Evolutionary conservation across 148 eudicot species (phyloP).

Genomic region (Cornus controversa): DNA sequence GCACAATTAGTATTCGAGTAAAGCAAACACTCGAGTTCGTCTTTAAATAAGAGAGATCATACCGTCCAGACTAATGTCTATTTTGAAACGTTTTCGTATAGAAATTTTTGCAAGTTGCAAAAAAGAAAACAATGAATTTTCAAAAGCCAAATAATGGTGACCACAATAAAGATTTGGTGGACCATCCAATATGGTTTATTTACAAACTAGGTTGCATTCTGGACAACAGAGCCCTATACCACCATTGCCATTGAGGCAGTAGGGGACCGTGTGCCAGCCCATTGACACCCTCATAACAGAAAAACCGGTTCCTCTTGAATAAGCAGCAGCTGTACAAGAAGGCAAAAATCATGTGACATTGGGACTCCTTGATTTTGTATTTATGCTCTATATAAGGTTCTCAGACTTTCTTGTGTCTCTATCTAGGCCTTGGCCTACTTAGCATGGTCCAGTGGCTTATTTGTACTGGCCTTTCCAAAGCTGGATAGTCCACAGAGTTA

Average conservation of each 20-base stretch:
- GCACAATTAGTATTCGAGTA: too few species aligned
- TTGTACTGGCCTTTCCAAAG: neutral
- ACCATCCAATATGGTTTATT: too few species aligned
- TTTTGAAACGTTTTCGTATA: too few species aligned
- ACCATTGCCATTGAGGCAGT: neutral
- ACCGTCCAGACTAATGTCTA: too few species aligned
- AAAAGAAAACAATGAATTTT: too few species aligned
- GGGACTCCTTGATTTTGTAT: neutral
- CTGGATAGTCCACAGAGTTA: neutral
- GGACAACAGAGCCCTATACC: neutral
- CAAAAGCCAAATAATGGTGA: neutral
- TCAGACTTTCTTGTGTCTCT: neutral
- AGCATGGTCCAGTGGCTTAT: neutral
- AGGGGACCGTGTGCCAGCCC: conserved; percentile 14
- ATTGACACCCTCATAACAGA: conserved; percentile 3
- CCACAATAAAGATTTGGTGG: neutral
- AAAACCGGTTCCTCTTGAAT: neutral
- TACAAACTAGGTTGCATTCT: neutral
- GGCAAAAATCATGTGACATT: neutral
- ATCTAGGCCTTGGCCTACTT: neutral
- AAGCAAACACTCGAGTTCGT: too few species aligned
- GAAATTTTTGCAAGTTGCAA: too few species aligned
- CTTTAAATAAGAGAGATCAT: too few species aligned
- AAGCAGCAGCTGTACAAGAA: neutral
- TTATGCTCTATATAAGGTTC: neutral